Evolutionary conservation across 257 asterid genomes (phyloP), one percentile per base, ranked within the genome.

Genomic region (Scutellaria galericulata): DNA sequence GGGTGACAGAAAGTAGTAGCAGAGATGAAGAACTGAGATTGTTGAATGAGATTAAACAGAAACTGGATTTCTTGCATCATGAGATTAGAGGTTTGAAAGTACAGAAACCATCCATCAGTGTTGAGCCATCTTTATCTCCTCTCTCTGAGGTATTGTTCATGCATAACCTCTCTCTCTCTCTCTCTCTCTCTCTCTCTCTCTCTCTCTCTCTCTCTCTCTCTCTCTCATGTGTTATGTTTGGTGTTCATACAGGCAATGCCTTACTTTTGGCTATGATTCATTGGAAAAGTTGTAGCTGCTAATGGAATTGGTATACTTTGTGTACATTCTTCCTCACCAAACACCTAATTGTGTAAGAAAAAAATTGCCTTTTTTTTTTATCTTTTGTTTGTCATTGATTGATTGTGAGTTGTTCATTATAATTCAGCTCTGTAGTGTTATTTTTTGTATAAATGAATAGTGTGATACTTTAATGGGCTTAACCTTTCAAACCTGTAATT

Each of bases 21-120:
- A 74, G 89, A 73, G 82, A 77, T 50, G 92, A 83, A 74, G 92
- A 84, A 68, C 11, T 89, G 72, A 87, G 63, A 50, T 72, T 91
- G 86, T 74, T 91, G 82, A 77, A 82, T 53, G 92, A 89, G 72
- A 87, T 89, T 61, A 83, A 70, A 64, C 90, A 75, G 78, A 80
- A 82, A 44, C 51, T 91, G 62, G 63, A 78, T 74, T 72, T 56
- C 9, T 67, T 91, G 55, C 87, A 82, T n/a, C 27, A 66, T 52
- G 95, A 87, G 62, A 77, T 89, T 37, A 80, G 77, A 77, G 65
- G 72, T 46, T 75, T 66, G 86, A 82, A 83, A 73, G 81, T 31
- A 13, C 79, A 74, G 80, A 77, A 81, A 63, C 13, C 61, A 12
- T 47, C 77, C 27, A 46, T 8, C 24, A 72, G 52, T 35, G 85